Percentiles rank a stretch among this genome's conserved stretches.
phyloP scores from a whole-genome alignment of 2,329 filamentous ascomycete genomes.

The Zymoseptoria passerinii region DNA sequence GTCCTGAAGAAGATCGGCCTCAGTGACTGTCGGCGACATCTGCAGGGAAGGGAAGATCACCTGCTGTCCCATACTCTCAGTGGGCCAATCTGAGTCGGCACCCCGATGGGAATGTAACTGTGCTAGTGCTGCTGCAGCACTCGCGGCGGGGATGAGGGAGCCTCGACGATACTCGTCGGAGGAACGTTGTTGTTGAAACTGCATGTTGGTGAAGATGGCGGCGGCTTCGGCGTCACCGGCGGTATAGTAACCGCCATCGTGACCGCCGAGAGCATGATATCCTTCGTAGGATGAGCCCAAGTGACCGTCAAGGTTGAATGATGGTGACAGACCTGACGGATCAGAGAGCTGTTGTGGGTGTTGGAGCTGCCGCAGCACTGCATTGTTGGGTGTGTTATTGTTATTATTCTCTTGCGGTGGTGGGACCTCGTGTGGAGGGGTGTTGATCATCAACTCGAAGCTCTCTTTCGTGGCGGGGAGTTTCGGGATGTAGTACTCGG shows the following conservation, averaged over 20 bases:
- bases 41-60: constrained; percentile 28
- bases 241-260: constrained; percentile 35
- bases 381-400: constrained; percentile 24
- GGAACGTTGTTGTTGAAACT: constrained; percentile 50
- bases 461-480: constrained; percentile 96
- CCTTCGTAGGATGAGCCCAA: constrained; percentile 31
- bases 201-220: constrained; percentile 48
- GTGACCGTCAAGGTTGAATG: constrained; percentile 27
- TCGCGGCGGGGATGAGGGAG: constrained; percentile 58
- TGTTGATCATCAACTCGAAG: constrained; percentile 93
- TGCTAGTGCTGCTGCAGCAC: constrained; percentile 76
- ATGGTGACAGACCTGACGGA: constrained; percentile 32
- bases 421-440: constrained; percentile 64
- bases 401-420: constrained; percentile 43
- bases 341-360: constrained; percentile 26
- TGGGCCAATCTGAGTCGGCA: constrained; percentile 67
- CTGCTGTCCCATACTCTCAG: constrained; percentile 30
- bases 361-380: constrained; percentile 12
- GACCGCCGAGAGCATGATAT: constrained; percentile 31
- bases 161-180: constrained; percentile 61
- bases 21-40: constrained; percentile 30
- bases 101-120: constrained; percentile 70
- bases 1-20: constrained; percentile 32
- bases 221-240: constrained; percentile 52
- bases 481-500: constrained; percentile 95